Evolutionary conservation across 441 rosid species (phyloP).

Genomic region (Syzygium malaccense): DNA sequence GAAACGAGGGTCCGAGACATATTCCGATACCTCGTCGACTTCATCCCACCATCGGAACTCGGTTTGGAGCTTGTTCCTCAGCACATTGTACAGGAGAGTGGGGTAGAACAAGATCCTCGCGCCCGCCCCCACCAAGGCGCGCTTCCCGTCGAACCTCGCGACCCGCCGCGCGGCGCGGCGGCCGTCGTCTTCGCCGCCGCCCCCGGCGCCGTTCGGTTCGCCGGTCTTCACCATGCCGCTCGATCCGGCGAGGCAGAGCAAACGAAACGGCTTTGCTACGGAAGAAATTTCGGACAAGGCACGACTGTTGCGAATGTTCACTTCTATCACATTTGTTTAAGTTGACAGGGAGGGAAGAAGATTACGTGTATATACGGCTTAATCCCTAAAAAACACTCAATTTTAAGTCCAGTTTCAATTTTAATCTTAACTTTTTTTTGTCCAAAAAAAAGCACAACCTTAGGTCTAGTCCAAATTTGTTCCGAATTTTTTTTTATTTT

Average conservation of each 20-base stretch:
- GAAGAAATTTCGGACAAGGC: neutral
- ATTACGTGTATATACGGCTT: neutral
- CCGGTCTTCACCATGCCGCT: neutral
- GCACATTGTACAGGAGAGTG: neutral
- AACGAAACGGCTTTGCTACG: neutral
- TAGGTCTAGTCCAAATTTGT: neutral
- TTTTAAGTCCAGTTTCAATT: neutral
- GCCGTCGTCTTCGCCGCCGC: neutral
- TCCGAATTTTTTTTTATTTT: neutral
- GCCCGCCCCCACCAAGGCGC: neutral
- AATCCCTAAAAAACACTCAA: neutral
- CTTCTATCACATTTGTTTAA: neutral
- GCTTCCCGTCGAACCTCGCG: neutral
- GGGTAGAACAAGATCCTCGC: slow-evolving; percentile 1
- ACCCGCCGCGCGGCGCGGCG: neutral
- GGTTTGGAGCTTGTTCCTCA: neutral
- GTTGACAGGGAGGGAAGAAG: neutral
- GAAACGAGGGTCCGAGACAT: neutral
- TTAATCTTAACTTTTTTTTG: neutral
- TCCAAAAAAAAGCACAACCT: neutral
- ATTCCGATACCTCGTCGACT: neutral
- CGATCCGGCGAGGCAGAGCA: neutral
- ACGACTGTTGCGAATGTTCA: neutral
- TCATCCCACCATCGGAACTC: slow-evolving; percentile 6
- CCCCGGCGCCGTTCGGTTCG: neutral